Evolutionary conservation across 2,329 filamentous ascomycete species (phyloP).

Genomic region (Dendrostoma leiphaemia): DNA sequence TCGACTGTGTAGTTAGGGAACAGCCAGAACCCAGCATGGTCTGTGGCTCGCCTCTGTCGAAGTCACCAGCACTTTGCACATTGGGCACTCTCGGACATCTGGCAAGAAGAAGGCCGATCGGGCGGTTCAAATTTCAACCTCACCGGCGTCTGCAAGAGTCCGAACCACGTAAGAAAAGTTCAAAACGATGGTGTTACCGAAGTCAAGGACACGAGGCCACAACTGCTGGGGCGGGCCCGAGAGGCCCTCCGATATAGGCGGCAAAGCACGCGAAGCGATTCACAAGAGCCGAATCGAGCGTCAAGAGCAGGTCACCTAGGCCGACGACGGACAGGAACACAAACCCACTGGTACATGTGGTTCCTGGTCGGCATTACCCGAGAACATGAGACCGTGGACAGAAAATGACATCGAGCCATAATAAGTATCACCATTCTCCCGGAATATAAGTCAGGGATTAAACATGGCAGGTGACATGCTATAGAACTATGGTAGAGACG

Average conservation of each 20-base stretch:
- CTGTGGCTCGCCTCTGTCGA: too few species aligned
- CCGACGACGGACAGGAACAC: background rate
- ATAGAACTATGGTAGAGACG: background rate
- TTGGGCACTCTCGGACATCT: too few species aligned
- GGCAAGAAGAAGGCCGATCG: too few species aligned
- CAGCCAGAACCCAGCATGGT: too few species aligned
- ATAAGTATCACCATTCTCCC: background rate
- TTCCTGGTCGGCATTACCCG: background rate
- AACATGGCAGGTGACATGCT: background rate
- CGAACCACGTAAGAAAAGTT: too few species aligned
- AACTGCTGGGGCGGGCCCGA: background rate
- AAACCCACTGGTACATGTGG: too few species aligned
- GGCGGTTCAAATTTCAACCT: too few species aligned
- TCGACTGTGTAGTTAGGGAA: too few species aligned
- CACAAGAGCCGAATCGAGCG: background rate
- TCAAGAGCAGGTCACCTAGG: background rate
- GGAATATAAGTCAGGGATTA: background rate
- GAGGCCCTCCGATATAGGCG: background rate
- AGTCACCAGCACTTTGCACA: too few species aligned
- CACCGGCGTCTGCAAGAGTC: too few species aligned
- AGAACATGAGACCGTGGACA: background rate
- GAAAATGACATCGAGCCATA: background rate
- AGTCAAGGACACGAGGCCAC: too few species aligned
- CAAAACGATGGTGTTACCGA: too few species aligned
- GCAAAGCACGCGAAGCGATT: background rate